Percentiles rank a stretch among this genome's conserved stretches.
Conservation (phyloP, 2,329 filamentous ascomycete genomes). For the Xylaria sp. region DNA sequence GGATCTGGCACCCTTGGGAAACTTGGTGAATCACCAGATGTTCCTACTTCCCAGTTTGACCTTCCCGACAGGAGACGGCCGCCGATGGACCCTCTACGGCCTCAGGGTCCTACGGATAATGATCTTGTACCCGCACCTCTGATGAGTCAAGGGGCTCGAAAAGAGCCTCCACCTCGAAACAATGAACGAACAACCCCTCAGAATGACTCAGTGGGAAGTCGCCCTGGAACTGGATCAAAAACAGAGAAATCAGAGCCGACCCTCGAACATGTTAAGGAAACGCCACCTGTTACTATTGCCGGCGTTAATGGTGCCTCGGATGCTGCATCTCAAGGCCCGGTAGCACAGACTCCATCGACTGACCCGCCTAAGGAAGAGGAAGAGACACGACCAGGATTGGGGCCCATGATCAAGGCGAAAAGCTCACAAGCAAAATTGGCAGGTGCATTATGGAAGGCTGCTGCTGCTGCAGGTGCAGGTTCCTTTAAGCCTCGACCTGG, state of each 20-base stretch:
- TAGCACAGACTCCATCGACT: conserved; percentile 46
- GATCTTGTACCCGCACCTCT: conserved; percentile 68
- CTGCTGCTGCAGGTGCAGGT: conserved; percentile 71
- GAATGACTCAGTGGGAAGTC: conserved; percentile 55
- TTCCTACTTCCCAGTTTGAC: conserved; percentile 53
- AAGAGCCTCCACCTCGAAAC: conserved; percentile 64
- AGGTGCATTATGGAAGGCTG: conserved; percentile 81
- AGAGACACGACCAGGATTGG: conserved; percentile 76
- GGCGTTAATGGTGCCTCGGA: conserved; percentile 38
- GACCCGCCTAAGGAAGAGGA: conserved; percentile 46
- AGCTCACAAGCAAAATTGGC: conserved; percentile 78
- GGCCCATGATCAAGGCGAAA: conserved; percentile 90
- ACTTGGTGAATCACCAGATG: conserved; percentile 51
- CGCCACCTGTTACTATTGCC: conserved; percentile 25
- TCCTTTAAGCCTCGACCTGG: conserved; percentile 89
- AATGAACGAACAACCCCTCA: conserved; percentile 59
- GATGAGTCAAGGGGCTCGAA: conserved; percentile 61
- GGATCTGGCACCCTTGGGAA: conserved; percentile 54
- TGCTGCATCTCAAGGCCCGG: conserved; percentile 42
- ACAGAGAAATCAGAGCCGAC: conserved; percentile 49
- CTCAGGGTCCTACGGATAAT: conserved; percentile 58
- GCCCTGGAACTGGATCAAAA: conserved; percentile 49
- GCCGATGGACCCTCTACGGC: conserved; percentile 70
- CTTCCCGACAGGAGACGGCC: conserved; percentile 73
- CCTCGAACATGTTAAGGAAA: conserved; percentile 36